A percentile compares a stretch with the other conserved stretches of the same genome.
These are phyloP conservation scores for Fremontodendron californicum DNA, from an alignment of 345 rosid species.

Conservation along the genomic window DNA sequence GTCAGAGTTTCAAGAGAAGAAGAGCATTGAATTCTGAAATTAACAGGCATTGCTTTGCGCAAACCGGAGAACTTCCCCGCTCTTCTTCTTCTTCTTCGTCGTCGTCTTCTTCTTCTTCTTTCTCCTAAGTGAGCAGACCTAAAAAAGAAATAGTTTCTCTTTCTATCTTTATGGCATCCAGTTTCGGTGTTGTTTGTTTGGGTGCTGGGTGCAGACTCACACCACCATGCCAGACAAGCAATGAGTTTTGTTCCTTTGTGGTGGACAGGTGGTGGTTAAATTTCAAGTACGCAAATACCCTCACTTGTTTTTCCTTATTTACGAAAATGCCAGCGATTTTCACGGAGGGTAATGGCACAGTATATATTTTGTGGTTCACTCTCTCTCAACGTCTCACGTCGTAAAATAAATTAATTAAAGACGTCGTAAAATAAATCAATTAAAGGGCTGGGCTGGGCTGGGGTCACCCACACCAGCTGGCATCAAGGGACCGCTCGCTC, in stretches of 20 bases:
- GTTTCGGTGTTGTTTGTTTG: neutral
- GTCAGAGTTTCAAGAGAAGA: conserved; percentile 30
- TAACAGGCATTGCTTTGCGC: conserved; percentile 40
- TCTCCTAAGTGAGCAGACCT: neutral
- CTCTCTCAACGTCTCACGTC: neutral
- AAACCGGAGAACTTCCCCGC: conserved; percentile 14
- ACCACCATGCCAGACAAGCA: neutral
- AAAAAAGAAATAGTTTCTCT: conserved; percentile 8
- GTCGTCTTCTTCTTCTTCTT: neutral
- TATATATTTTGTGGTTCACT: neutral
- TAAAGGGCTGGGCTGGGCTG: neutral
- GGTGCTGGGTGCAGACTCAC: neutral
- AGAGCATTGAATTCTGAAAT: conserved; percentile 36
- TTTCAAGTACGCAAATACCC: conserved; percentile 23
- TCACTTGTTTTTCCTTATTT: neutral
- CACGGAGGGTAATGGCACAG: conserved; percentile 2
- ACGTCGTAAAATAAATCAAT: neutral
- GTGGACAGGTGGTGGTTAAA: conserved; percentile 10
- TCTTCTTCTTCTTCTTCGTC: neutral
- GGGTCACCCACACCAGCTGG: neutral
- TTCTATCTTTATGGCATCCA: conserved; percentile 10
- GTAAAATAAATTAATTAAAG: too few relatives aligned
- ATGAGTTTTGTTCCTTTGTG: conserved; percentile 19
- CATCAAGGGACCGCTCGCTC: neutral
- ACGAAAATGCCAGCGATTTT: conserved; percentile 26